Base-by-base conservation (phyloP, 495 filamentous ascomycete genomes). In the Neurospora sp. region DNA sequence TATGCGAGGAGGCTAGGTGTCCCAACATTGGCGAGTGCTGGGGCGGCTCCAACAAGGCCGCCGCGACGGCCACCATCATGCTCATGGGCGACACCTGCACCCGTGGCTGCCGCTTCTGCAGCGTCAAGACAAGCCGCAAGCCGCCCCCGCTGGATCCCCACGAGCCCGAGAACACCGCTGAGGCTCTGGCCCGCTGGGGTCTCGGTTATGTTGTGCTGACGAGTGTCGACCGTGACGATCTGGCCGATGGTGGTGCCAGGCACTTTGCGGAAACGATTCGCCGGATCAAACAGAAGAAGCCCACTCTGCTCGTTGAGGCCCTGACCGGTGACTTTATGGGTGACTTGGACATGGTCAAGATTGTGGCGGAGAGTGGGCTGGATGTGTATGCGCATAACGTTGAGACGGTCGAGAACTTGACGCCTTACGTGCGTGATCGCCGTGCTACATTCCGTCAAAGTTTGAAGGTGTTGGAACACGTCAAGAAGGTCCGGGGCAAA, bases 1-100 rank as follows among this genome's bases (percentile, higher is more conserved):
- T 99, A 16, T 99, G 96, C 81, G 96, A 99, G 83, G 96, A 99
- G 83, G 96, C 96, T 18, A 88, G 94, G 40, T 99, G 96, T 81
- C 96, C 96, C 53, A 99, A 99, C 80, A 98, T 99, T 70, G 93
- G 91, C 74, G 94, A 97, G 80, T 99, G 96, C 86, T 99, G 96
- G 96, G 96, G 96, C 72, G 96, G 96, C 41, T 87, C 83, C 76
- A 89, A 91, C 81, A 97, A 97, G 83, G 88, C 90, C 69, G 90
- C 93, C 31, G 96, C 96, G 2, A 99, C 96, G 37, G 96, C 96
- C 0, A 99, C 96, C 10, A 98, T 99, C 83, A 98, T 99, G 96
- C 85, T 98, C 8, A 98, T 98, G 95, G 96, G 96, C 74, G 96
- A 99, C 78, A 98, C 96, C 8, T 99, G 96, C 83, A 99, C 96